Percentiles rank a stretch among this genome's conserved stretches.
Conservation (phyloP, 2,329 filamentous ascomycete species). For the Eutypa lata region DNA sequence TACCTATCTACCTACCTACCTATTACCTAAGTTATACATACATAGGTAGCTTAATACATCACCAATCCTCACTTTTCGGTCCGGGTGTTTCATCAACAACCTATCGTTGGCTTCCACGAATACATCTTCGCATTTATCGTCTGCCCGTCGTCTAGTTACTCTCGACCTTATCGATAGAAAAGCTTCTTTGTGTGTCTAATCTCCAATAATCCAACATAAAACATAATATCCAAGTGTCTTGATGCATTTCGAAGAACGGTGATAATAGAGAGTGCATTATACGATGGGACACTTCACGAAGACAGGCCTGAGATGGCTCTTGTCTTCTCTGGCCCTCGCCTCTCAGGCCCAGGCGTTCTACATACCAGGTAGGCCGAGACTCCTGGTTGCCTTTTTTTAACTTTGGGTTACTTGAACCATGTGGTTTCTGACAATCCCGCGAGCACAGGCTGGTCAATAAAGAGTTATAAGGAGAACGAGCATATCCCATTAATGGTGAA, state of each 20-base stretch:
- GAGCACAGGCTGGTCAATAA: conserved; percentile 70
- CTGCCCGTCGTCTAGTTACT: background rate
- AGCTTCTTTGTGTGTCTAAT: too few relatives aligned
- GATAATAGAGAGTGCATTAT: conserved; percentile 8
- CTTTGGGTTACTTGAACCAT: conserved; percentile 1
- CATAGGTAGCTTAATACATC: too few relatives aligned
- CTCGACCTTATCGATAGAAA: too few relatives aligned
- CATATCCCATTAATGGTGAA: conserved; percentile 83
- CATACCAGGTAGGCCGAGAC: conserved; percentile 67
- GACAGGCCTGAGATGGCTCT: conserved; percentile 38
- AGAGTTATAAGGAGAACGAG: conserved; percentile 73
- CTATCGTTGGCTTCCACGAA: background rate
- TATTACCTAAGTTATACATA: too few relatives aligned
- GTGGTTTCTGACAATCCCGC: conserved; percentile 11
- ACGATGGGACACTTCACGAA: conserved; percentile 22
- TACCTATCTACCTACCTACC: too few relatives aligned
- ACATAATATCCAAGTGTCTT: conserved; percentile 4
- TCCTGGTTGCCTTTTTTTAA: background rate
- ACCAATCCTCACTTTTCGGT: too few relatives aligned
- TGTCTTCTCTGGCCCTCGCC: conserved; percentile 40
- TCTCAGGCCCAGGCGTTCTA: conserved; percentile 69
- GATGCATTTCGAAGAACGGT: conserved; percentile 16
- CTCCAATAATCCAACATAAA: too few relatives aligned
- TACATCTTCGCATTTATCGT: background rate
- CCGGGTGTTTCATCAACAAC: background rate